Conservation (phyloP, 2,329 filamentous ascomycete genomes). For the Ophiostoma montium region DNA sequence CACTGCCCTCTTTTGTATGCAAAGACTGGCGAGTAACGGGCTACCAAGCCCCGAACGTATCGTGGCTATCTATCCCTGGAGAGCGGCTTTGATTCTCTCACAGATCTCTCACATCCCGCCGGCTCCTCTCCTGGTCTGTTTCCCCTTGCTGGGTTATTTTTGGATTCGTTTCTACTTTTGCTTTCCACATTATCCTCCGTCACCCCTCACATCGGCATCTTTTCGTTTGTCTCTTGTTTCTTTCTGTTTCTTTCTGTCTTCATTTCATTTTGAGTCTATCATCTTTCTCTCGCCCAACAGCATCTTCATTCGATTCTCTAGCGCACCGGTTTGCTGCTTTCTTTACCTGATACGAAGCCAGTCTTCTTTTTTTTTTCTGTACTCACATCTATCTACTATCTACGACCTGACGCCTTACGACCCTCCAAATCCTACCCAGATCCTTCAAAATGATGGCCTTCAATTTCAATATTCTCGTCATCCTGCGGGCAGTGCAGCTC, state of each 20-base stretch:
- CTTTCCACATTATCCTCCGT: not conserved
- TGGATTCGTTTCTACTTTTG: conserved; percentile 7
- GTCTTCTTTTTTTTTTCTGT: conserved; percentile 10
- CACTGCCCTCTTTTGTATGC: not conserved
- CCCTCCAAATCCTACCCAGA: not conserved
- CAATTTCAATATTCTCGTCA: conserved; percentile 24
- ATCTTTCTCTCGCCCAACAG: conserved; percentile 6
- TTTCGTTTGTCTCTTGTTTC: conserved; percentile 2
- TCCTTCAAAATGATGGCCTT: conserved; percentile 6
- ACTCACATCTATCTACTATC: conserved; percentile 1
- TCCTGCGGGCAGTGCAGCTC: conserved; percentile 32
- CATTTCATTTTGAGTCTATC: conserved; percentile 13
- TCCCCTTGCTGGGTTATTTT: not conserved
- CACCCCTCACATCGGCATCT: not conserved
- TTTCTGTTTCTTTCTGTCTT: conserved; percentile 7
- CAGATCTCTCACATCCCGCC: not conserved
- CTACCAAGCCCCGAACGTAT: not conserved
- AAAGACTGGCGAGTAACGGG: not conserved
- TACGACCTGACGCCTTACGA: not conserved
- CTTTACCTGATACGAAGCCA: conserved; percentile 3
- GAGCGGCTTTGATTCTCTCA: not conserved
- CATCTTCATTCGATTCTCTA: conserved; percentile 11
- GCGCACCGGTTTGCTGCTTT: conserved; percentile 18
- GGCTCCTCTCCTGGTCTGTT: not conserved
- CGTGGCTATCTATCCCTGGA: not conserved